A percentile compares a stretch with the other conserved stretches of the same genome.
phyloP scores from a whole-genome alignment of 2,329 filamentous ascomycete species.

The Colletotrichum sojae region DNA sequence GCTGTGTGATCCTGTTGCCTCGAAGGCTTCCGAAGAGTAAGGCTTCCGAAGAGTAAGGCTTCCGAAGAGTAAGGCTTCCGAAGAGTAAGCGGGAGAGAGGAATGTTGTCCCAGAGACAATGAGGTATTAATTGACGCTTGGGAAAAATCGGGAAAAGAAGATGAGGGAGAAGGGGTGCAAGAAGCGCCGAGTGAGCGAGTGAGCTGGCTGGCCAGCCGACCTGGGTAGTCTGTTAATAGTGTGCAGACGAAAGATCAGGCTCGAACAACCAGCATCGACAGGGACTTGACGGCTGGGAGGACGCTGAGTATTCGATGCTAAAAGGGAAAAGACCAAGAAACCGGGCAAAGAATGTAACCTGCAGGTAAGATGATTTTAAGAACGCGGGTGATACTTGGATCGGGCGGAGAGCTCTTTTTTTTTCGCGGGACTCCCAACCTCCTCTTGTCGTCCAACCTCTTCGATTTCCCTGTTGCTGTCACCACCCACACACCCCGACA shows the following conservation, averaged over 20 bases:
- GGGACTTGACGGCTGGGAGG: conserved; percentile 20
- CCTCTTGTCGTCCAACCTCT: conserved; percentile 38
- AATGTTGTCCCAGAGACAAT: conserved; percentile 29
- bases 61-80: no score
- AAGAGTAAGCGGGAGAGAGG: background rate
- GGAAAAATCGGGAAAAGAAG: no score
- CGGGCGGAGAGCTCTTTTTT: conserved; percentile 29
- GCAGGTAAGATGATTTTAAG: conserved; percentile 38
- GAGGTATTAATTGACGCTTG: conserved; percentile 32
- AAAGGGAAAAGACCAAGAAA: conserved; percentile 29
- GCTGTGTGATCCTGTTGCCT: conserved; percentile 15
- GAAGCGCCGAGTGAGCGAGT: conserved; percentile 7
- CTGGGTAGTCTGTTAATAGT: conserved; percentile 33
- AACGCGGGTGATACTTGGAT: conserved; percentile 36
- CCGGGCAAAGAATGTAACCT: conserved; percentile 24
- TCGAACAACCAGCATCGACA: conserved; percentile 14
- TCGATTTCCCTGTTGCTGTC: conserved; percentile 36
- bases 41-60: no score
- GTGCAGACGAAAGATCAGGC: conserved; percentile 25
- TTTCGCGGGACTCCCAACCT: conserved; percentile 40
- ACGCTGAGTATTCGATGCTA: conserved; percentile 11
- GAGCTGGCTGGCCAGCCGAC: conserved; percentile 22
- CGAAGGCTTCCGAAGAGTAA: background rate
- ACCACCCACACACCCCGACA: conserved; percentile 37
- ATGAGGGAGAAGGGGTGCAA: conserved; percentile 6